Evolutionary conservation across 208 protist species (phyloP), one percentile per base, ranked within the genome.

Genomic region (Trypanosoma congolense): DNA sequence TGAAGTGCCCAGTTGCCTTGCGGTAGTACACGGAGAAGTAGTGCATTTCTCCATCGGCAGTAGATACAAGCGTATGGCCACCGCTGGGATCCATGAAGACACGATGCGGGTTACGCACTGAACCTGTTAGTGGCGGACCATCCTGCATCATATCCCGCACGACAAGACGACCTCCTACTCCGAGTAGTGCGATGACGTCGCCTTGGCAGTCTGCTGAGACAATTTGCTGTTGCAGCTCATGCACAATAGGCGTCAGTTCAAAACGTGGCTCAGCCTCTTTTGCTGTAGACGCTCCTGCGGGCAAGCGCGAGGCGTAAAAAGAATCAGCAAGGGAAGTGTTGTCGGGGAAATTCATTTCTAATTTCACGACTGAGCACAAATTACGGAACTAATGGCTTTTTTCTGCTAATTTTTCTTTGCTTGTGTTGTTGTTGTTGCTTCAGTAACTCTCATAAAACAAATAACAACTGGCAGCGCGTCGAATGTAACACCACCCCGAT

Each of bases 21-120:
- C 55, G 41, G 14, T 77, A 55, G 40, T 60, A 59, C 22, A 60
- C 46, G 35, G 65, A 53, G 43, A 71, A 88, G 40, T 77, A 76
- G 54, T 75, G 59, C 26, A 90, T 42, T 43, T 86, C 71, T 10
- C 86, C 86, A 61, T 93, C 82, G 9, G 50, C 57, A 1, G 73
- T 59, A 6, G 75, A 64, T 0, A 73, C 73, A 28, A 87, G 44
- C 43, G 80, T 43, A 35, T 83, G 68, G 18, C 42, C 29, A 10
- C 80, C 86, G 0, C 38, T 65, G 0, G 86, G 82, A 62, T 90
- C 72, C 10, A 93, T 50, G 62, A 93, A 90, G 9, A 93, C 69
- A 5, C 61, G 56, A 56, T 88, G 54, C 9, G 86, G 82, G 56
- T 93, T 90, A 25, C 65, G 54, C 10, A 90, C 60, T 2, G 51